Conservation (phyloP, 2,329 filamentous ascomycete genomes). For the Colletotrichum caudatum region DNA sequence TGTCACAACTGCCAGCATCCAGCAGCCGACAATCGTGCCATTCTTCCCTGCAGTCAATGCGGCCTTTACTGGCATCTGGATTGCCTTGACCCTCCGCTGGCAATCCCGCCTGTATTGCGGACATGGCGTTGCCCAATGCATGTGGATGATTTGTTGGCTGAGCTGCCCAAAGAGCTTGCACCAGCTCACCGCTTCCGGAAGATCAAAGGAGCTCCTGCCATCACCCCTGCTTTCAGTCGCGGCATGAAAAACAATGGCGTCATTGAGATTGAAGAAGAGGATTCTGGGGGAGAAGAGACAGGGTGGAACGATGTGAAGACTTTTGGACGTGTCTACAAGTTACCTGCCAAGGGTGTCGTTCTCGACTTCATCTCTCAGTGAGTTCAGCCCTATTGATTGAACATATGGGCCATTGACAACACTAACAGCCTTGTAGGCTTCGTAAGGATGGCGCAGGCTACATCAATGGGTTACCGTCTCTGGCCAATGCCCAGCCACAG, state of each 20-base stretch:
- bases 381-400: conserved; percentile 46
- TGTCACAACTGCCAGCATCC: conserved; percentile 81
- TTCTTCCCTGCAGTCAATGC: conserved; percentile 90
- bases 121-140: conserved; percentile 94
- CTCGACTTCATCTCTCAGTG: conserved; percentile 78
- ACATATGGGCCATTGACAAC: conserved; percentile 17
- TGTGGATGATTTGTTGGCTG: conserved; percentile 77
- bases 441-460: conserved; percentile 55
- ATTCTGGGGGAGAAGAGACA: conserved; percentile 66
- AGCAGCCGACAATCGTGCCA: conserved; percentile 72
- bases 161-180: conserved; percentile 66
- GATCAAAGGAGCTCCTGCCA: conserved; percentile 65
- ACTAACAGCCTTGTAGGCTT: conserved; percentile 47
- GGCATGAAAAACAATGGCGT: conserved; percentile 78
- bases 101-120: conserved; percentile 79
- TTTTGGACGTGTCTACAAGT: conserved; percentile 73
- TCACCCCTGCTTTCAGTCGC: conserved; percentile 68
- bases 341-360: conserved; percentile 74
- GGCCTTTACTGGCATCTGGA: conserved; percentile 90
- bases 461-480: conserved; percentile 46
- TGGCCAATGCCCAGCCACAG: conserved; percentile 42
- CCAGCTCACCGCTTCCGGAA: conserved; percentile 73
- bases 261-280: conserved; percentile 76
- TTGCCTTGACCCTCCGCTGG: conserved; percentile 86
- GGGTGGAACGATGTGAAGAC: conserved; percentile 70